Percentiles rank a stretch among this genome's conserved stretches.
These are phyloP conservation scores for Globisporangium cystogenes DNA, from an alignment of 352 stramenopile species.

Conservation along the genomic window DNA sequence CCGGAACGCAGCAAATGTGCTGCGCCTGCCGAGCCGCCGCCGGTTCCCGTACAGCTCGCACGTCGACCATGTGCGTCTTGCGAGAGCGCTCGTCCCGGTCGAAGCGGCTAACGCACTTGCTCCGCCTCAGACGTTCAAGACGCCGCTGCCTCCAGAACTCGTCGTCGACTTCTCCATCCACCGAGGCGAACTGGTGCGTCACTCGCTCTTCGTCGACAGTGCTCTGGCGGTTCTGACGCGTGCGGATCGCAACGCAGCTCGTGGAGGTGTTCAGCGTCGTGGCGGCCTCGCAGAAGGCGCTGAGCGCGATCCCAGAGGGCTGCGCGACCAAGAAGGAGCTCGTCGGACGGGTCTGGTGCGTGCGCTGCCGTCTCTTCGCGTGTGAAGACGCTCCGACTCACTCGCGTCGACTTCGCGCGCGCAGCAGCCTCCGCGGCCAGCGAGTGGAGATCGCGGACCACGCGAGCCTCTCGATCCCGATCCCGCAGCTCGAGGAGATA, in stretches of 20 bases:
- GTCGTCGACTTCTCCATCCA: slow-evolving; percentile 84
- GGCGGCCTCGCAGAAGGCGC: slow-evolving; percentile 44
- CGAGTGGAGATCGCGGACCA: slow-evolving; percentile 80
- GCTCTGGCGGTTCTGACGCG: slow-evolving; percentile 2
- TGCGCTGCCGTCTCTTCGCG: background rate
- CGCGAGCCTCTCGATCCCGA: slow-evolving; percentile 51
- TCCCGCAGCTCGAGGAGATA: slow-evolving; percentile 81
- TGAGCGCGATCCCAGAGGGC: slow-evolving; percentile 47
- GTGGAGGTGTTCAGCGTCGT: slow-evolving; percentile 70
- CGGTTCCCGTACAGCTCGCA: slow-evolving; percentile 80
- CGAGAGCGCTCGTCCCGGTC: background rate
- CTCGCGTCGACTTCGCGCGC: background rate
- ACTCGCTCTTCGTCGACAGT: background rate
- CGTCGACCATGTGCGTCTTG: slow-evolving; percentile 57
- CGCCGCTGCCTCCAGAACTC: slow-evolving; percentile 57
- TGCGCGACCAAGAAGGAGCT: slow-evolving; percentile 79
- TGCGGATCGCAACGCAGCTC: slow-evolving; percentile 28
- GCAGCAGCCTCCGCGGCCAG: slow-evolving; percentile 64
- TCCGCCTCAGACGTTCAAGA: slow-evolving; percentile 52
- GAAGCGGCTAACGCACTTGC: background rate
- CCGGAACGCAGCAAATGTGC: slow-evolving; percentile 58
- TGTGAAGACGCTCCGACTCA: background rate
- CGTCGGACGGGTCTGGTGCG: slow-evolving; percentile 71
- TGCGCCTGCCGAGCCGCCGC: slow-evolving; percentile 65
- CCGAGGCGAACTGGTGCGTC: slow-evolving; percentile 59